A percentile compares a stretch with the other conserved stretches of the same genome.
Evolutionary conservation across 331 rosid species (phyloP).

Genomic region (Acacia pycnantha): DNA sequence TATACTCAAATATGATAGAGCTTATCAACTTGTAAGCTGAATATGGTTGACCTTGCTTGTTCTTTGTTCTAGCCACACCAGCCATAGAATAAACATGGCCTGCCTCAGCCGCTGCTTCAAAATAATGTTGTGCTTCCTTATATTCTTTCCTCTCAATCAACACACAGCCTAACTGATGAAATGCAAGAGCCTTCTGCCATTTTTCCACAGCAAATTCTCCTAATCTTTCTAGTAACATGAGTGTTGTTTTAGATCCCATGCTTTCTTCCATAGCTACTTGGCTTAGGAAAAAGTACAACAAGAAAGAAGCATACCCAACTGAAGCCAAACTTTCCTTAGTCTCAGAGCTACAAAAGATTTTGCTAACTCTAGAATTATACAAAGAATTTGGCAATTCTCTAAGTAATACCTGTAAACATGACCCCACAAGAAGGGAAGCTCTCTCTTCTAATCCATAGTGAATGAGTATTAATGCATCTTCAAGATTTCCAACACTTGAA

Average conservation of each 20-base stretch:
- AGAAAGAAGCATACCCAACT: conserved; percentile 60
- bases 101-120: conserved; percentile 59
- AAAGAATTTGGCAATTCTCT: conserved; percentile 68
- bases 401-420: conserved; percentile 74
- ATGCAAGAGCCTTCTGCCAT: conserved; percentile 73
- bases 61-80: conserved; percentile 74
- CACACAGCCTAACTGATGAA: conserved; percentile 76
- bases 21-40: conserved; percentile 72
- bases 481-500: conserved; percentile 49
- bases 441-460: conserved; percentile 77
- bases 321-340: conserved; percentile 55
- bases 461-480: conserved; percentile 69
- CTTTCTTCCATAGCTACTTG: conserved; percentile 82
- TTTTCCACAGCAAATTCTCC: conserved; percentile 54
- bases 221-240: conserved; percentile 68
- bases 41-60: conserved; percentile 73
- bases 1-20: conserved; percentile 60
- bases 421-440: conserved; percentile 65
- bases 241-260: conserved; percentile 58
- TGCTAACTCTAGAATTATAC: conserved; percentile 45
- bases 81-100: conserved; percentile 80
- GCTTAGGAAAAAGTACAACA: conserved; percentile 72
- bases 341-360: conserved; percentile 47
- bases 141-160: conserved; percentile 63
- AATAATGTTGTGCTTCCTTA: conserved; percentile 49